Percentiles rank a stretch among this genome's conserved stretches.
These are phyloP conservation scores for Petasospora fabianii DNA, from an alignment of 1,139 yeast genomes.

Conservation along the genomic window DNA sequence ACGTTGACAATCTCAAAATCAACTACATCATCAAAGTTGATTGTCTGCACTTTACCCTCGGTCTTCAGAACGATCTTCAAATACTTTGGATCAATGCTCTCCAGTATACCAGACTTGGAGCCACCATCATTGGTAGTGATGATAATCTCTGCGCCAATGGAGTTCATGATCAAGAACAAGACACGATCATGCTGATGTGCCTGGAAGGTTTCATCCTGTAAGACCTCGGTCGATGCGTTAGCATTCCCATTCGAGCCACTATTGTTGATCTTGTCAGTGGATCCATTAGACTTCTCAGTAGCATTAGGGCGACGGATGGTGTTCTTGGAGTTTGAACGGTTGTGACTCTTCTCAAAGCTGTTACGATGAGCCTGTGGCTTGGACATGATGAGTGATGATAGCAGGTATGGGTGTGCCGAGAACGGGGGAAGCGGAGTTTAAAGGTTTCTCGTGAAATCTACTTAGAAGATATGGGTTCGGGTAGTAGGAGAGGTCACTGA, in stretches of 20 bases:
- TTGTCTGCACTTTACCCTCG: slow-evolving; percentile 35
- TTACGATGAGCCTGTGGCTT: slow-evolving; percentile 13
- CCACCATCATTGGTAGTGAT: slow-evolving; percentile 65
- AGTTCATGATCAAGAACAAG: slow-evolving; percentile 45
- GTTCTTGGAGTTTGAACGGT: slow-evolving; percentile 20
- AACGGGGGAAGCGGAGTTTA: no score
- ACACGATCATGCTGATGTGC: slow-evolving; percentile 44
- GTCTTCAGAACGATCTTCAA: slow-evolving; percentile 28
- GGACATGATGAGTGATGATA: slow-evolving; percentile 9
- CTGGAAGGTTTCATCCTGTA: slow-evolving; percentile 17
- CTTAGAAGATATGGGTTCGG: no score
- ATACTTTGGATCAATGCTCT: slow-evolving; percentile 40
- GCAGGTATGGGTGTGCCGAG: not conserved
- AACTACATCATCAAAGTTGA: slow-evolving; percentile 57
- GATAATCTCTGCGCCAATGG: slow-evolving; percentile 53
- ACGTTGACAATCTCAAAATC: slow-evolving; percentile 50
- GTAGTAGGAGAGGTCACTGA: no score
- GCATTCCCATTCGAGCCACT: slow-evolving; percentile 4
- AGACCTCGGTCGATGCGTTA: not conserved
- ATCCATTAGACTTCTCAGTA: slow-evolving; percentile 4
- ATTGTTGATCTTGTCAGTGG: slow-evolving; percentile 1
- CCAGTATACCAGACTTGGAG: slow-evolving; percentile 55
- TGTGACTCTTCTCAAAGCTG: slow-evolving; percentile 9
- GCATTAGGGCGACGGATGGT: slow-evolving; percentile 16
- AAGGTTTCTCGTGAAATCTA: no score